These are phyloP conservation scores for Hypericum perforatum DNA, from an alignment of 345 rosid genomes.

Conservation along the genomic window DNA sequence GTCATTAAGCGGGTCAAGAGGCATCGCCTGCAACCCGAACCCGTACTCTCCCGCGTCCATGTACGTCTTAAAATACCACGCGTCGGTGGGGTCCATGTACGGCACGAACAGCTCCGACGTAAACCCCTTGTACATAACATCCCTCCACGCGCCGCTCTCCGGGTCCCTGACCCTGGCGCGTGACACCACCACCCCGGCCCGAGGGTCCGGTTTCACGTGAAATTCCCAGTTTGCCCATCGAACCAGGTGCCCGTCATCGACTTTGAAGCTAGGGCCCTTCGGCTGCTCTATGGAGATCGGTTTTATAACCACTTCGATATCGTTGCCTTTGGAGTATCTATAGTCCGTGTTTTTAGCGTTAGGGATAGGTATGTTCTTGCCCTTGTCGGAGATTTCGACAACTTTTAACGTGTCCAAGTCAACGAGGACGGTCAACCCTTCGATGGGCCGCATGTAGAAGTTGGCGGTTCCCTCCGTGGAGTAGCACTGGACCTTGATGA, in stretches of 20 bases:
- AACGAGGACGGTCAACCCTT: conserved; percentile 24
- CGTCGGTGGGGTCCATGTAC: conserved; percentile 38
- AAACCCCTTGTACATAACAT: conserved; percentile 39
- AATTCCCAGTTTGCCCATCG: conserved; percentile 53
- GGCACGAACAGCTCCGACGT: conserved; percentile 48
- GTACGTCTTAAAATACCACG: conserved; percentile 30
- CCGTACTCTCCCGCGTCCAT: conserved; percentile 45
- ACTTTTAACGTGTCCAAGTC: conserved; percentile 29
- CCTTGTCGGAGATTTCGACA: conserved; percentile 13
- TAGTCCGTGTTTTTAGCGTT: conserved; percentile 31
- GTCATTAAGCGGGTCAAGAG: conserved; percentile 36
- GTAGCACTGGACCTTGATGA: conserved; percentile 26
- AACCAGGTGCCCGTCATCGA: conserved; percentile 16
- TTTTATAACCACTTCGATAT: conserved; percentile 11
- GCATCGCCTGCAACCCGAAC: conserved; percentile 29
- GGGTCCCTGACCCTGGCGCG: conserved; percentile 39
- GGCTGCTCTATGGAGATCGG: conserved; percentile 26
- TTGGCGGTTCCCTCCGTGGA: conserved; percentile 29
- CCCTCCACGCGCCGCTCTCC: conserved; percentile 26
- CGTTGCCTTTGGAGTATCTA: conserved; percentile 27
- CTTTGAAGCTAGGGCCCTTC: conserved; percentile 29
- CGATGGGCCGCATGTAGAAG: conserved; percentile 28
- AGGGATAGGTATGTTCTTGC: conserved; percentile 19
- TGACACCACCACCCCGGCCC: conserved; percentile 41
- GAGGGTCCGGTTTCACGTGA: conserved; percentile 39